Percentiles rank a stretch among this genome's conserved stretches.
Conservation (phyloP, 179 eudicot species). For the Carnegiea gigantea region DNA sequence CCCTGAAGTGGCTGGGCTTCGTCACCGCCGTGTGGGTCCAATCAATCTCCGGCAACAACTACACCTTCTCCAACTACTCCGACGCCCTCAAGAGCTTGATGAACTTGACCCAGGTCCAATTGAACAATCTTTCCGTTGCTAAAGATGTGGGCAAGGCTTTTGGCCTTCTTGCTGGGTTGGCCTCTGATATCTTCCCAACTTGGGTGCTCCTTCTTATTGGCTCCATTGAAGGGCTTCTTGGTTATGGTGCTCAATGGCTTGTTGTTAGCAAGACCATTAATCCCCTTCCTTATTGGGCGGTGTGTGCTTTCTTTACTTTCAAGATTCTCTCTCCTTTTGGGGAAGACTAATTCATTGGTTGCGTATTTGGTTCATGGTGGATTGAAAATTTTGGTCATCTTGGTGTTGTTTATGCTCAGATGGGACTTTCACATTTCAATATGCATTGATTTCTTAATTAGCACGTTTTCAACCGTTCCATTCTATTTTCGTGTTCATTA, state of each 20-base stretch:
- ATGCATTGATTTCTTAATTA: not conserved
- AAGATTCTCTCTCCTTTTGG: not conserved
- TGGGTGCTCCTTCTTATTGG: conserved; percentile 74
- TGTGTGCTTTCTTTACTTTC: conserved; percentile 18
- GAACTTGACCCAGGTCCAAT: conserved; percentile 73
- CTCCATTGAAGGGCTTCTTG: conserved; percentile 69
- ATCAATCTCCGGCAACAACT: conserved; percentile 90
- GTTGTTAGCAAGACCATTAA: conserved; percentile 70
- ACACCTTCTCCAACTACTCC: conserved; percentile 95
- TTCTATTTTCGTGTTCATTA: not conserved
- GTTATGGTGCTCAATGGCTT: conserved; percentile 96
- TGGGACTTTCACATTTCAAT: not conserved
- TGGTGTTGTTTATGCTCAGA: not conserved
- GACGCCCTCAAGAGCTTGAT: conserved; percentile 75
- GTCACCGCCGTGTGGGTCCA: conserved; percentile 98
- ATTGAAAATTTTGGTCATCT: not conserved
- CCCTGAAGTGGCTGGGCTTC: conserved; percentile 86
- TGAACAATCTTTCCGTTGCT: conserved; percentile 88
- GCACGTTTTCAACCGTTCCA: not conserved
- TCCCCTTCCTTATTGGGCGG: conserved; percentile 93
- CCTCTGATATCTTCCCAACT: conserved; percentile 67
- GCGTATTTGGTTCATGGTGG: not conserved
- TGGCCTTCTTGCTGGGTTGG: conserved; percentile 78
- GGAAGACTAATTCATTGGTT: not conserved
- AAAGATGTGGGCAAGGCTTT: conserved; percentile 95